Conservation (phyloP, 2,329 filamentous ascomycete genomes). For the Coniochaeta ligniaria region DNA sequence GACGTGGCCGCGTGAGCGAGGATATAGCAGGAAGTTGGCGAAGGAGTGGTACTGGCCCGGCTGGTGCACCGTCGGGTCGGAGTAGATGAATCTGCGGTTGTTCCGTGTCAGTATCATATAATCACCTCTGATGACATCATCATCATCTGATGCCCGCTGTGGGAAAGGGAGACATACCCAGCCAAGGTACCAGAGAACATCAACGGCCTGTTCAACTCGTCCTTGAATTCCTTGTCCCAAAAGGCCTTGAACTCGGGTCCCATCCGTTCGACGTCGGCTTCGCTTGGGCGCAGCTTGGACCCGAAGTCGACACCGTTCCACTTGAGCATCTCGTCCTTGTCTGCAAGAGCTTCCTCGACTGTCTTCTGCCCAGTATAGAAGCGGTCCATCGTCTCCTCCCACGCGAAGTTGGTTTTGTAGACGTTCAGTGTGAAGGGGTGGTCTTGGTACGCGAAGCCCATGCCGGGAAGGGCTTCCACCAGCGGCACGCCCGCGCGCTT, state of each 20-base stretch:
- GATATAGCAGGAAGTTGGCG: conserved; percentile 25
- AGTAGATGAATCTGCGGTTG: conserved; percentile 22
- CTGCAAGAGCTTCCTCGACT: conserved; percentile 11
- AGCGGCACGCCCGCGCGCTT: conserved; percentile 35
- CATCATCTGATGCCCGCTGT: too few species aligned
- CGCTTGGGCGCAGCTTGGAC: conserved; percentile 46
- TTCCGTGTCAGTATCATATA: conserved; percentile 27
- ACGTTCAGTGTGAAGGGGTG: conserved; percentile 44
- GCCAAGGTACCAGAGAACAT: too few species aligned
- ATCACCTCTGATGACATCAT: not conserved
- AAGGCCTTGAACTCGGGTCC: conserved; percentile 39
- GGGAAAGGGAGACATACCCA: not conserved
- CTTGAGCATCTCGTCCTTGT: conserved; percentile 31
- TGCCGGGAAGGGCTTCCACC: conserved; percentile 41
- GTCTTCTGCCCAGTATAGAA: conserved; percentile 15
- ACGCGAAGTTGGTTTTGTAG: conserved; percentile 37
- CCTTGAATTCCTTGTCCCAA: conserved; percentile 43
- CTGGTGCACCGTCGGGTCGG: conserved; percentile 21
- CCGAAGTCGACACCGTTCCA: conserved; percentile 48
- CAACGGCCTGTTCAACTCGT: conserved; percentile 9
- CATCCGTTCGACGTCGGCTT: conserved; percentile 41
- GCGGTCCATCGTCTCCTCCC: conserved; percentile 34
- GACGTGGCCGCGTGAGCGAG: conserved; percentile 48
- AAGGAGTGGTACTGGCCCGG: conserved; percentile 40
- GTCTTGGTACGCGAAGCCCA: conserved; percentile 47